Base-by-base conservation (phyloP, 1,284 basidiomycete species). In the Melampsora americana region DNA sequence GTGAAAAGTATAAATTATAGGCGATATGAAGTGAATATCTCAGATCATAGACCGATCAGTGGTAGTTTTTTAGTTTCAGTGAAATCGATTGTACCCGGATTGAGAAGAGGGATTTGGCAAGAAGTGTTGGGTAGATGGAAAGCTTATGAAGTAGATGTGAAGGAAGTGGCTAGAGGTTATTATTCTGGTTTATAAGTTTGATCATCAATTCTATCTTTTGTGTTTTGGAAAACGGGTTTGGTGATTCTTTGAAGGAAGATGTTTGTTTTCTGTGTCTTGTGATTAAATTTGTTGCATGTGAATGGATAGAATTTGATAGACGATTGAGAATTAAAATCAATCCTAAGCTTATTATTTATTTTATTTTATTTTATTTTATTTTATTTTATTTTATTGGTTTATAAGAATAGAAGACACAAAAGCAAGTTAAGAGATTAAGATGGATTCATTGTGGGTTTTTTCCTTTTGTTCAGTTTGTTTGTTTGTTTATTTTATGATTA, bases 11-110 rank as follows among this genome's bases (percentile, higher is more conserved):
- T 81, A 3, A 78, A 79, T 7, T 84, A 83, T 68, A 72, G 79
- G 1, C 66, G 82, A 16, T 82, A 82, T 79, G 82, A 83, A 60
- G 78, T 80, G 1, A 81, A 81, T 42, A 79, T 83, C 16, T 80
- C 79, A 7, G 83, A 84, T 59, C 83, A 84, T 64, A 66, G 82
- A 39, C 71, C 71, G 3, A 50, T 73, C 53, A 56, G 48, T 11
- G 71, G 46, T 42, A 60, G 48, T 18, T 73, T 39, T 35, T 6
- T 20, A 2, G 48, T 73, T 48, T 56, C 9, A 1, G 48, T 73
- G 11, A 73, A 73, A 56, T 50, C 71, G 12, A 30, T 73, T 42
- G 71, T 73, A 2, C 71, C 71, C 20, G 71, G 71, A 7, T 50
- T 73, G 26, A 73, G 46, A 66, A 46, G 71, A n/a, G 18, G 39